Base-by-base conservation (phyloP, 495 filamentous ascomycete species). In the Symbiotaphrina buchneri region DNA sequence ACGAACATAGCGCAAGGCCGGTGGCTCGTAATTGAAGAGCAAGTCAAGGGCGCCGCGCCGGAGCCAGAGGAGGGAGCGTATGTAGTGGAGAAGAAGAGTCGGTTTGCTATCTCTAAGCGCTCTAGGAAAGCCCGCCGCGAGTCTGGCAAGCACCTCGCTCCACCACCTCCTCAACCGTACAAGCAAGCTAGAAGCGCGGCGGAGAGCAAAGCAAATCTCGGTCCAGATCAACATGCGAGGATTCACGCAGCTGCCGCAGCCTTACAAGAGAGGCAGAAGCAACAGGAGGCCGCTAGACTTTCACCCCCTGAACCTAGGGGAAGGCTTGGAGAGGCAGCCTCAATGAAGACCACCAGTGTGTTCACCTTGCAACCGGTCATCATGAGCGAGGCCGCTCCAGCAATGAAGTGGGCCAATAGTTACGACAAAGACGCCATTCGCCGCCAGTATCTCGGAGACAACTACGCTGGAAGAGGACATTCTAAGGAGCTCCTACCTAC, bases 21-120 rank as follows among this genome's bases (percentile, higher is more conserved):
- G 33, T 97, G 90, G 90, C 59, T 97, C 13, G 69, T 97, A 17
- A 69, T 92, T 47, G 85, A 97, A 53, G 87, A 97, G 54, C 82
- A 94, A 49, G 70, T 97, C 33, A 87, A 85, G 47, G 87, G 87
- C 7, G 87, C 87, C 14, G 84, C 82, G 2, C 70, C 77, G 6
- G 78, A 80, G 39, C 74, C 76, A 2, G 79, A 83, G 33, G 70
- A 74, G 8, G 79, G 75, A 14, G 79, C 80, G 0, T 83, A 87
- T 39, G 77, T 94, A 36, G 80, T 74, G 5, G 83, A 94, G 55
- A 94, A 97, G 63, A 93, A 91, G 51, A 53, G 75, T 33, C 72
- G 83, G 36, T 90, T 91, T 49, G 74, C 76, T 39, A 84, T 85
- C 52, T 74, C 74, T 6, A 76, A 65, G 34, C 75, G 77, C 2